Base-by-base conservation (phyloP, 352 stramenopile genomes). In the Phytophthora pisi region DNA sequence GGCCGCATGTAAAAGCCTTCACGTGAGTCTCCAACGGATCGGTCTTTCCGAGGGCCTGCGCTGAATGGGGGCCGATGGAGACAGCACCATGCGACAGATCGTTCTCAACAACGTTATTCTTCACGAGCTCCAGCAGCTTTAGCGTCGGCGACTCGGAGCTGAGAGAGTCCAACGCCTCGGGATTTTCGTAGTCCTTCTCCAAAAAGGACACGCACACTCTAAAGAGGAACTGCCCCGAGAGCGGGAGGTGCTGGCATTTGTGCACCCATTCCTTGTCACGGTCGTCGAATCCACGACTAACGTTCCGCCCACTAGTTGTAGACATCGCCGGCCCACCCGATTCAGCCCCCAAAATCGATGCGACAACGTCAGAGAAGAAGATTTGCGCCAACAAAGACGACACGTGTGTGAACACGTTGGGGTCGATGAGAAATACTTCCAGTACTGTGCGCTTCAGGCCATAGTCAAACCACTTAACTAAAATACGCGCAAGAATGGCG, bases 391-490 rank as follows among this genome's bases (percentile, higher is more conserved):
- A 52, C 10, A 93, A 75, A 1, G 78, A 69, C 7, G 85, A 78
- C 5, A 95, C 81, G 38, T 87, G 74, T 20, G 58, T 45, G 40
- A 91, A 93, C 26, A 93, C 83, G 4, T 76, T 72, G 2, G 73
- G 57, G 24, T 92, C 81, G 26, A 85, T 80, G 5, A 96, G 64
- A 47, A 85, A 86, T 0, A 79, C 72, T 54, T 96, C 88, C 8
- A 96, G 68, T 18, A 85, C 81, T 2, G 74, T 73, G 20, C 71
- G 75, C 5, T 81, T 54, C 10, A 95, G 61, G 13, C 76, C 81
- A 50, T 89, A 94, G 18, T 94, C 85, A 49, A 92, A 92, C 88
- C 88, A 96, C 59, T 95, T 94, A 18, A 95, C 81, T 2, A 96
- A 56, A 16, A 96, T 66, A 13, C 88, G 85, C 26, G 88, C 81